Base-by-base conservation (phyloP, 2,329 filamentous ascomycete species). In the Lasiodiplodia sp. region DNA sequence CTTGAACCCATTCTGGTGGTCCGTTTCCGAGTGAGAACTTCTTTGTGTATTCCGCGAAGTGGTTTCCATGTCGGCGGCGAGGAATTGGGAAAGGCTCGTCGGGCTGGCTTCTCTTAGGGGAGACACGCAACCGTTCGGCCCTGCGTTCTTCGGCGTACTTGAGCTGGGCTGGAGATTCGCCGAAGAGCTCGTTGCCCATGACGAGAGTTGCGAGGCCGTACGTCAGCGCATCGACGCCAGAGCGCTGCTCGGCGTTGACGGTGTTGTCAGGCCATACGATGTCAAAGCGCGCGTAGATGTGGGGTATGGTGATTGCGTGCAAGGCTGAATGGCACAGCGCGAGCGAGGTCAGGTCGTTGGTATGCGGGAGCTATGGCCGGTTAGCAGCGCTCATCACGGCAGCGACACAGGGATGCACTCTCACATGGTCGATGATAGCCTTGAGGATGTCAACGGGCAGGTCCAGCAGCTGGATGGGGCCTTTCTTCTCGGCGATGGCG, bases 11-110 rank as follows among this genome's bases (percentile, higher is more conserved):
- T 72, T 92, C 88, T 7, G 86, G 77, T 0, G 92, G 92, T 0
- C 92, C 92, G 78, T 96, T 94, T n/a, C 92, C 92, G 6, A 96
- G 85, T 3, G 91, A 93, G 80, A 96, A 96, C 77, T 94, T 94
- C 72, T 90, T 87, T 6, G 90, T 93, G 77, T 90, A 94, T 72
- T 90, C 88, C 25, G 92, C 91, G 78, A 94, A 94, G 79, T 92
- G 87, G 75, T 93, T 93, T 65, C 90, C 90, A 71, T 88, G 82
- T 23, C 88, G 85, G 63, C 83, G 78, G 56, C 80, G 77, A 7
- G 74, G 72, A 12, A 81, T 73, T 2, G 78, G 78, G 60, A 80
- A 80, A 0, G 77, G 76, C 10, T 75, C 75, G 5, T 71, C 37
- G 52, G 37, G 23, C 16, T 14, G 53, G 28, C 38, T 52, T n/a